These are phyloP conservation scores for Cicer bijugum DNA, from an alignment of 306 rosid genomes.

Conservation along the genomic window DNA sequence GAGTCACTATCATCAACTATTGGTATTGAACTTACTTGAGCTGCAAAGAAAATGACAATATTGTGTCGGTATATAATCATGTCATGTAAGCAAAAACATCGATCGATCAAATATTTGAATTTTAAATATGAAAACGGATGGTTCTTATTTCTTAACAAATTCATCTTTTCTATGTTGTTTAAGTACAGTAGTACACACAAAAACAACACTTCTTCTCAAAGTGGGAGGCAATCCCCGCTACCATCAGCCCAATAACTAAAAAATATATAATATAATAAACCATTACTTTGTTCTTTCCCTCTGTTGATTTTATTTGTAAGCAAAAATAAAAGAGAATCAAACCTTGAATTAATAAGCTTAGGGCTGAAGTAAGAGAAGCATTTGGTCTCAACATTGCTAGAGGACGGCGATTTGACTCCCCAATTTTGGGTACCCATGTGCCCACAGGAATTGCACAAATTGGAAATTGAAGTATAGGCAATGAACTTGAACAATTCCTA, in stretches of 20 bases:
- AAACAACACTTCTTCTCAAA: slow-evolving; percentile 37
- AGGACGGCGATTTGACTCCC: slow-evolving; percentile 78
- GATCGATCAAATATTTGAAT: slow-evolving; percentile 11
- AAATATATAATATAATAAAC: slow-evolving; percentile 32
- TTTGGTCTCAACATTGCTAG: slow-evolving; percentile 89
- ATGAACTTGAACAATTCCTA: slow-evolving; percentile 78
- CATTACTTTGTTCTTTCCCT: not conserved
- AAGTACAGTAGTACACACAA: slow-evolving; percentile 25
- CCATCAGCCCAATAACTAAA: slow-evolving; percentile 34
- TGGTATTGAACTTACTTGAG: slow-evolving; percentile 95
- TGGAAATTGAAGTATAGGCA: slow-evolving; percentile 90
- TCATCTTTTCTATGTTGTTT: not conserved
- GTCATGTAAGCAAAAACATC: slow-evolving; percentile 33
- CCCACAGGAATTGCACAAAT: slow-evolving; percentile 85
- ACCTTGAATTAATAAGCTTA: slow-evolving; percentile 90
- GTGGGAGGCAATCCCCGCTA: slow-evolving; percentile 11
- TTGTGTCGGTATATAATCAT: slow-evolving; percentile 5
- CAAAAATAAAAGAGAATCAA: slow-evolving; percentile 31
- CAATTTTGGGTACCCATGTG: slow-evolving; percentile 97
- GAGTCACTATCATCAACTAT: slow-evolving; percentile 93
- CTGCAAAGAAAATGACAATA: slow-evolving; percentile 56
- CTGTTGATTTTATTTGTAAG: slow-evolving; percentile 17
- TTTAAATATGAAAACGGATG: slow-evolving; percentile 18
- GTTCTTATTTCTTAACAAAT: slow-evolving; percentile 33
- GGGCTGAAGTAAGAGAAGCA: slow-evolving; percentile 81